Base-by-base conservation (phyloP, 768 basidiomycete species). In the Podaxis carcinomalis region DNA sequence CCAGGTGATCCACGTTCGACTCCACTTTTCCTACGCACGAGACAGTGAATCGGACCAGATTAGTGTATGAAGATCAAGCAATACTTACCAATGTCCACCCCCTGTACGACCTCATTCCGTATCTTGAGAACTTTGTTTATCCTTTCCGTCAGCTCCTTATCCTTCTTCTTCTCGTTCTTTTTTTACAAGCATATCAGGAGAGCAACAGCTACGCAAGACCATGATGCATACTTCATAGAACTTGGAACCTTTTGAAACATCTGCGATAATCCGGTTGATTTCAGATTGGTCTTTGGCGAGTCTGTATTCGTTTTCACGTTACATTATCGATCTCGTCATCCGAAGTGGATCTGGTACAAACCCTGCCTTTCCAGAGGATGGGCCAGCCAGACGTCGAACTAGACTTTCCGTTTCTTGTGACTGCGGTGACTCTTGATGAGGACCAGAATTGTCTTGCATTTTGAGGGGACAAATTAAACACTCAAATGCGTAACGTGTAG, bases 201-300 rank as follows among this genome's bases (percentile, higher is more conserved):
- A 25, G 14, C 10, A 36, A 32, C 39, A 25, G 37, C 14, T 46
- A 32, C 27, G 4, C 25, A 44, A 23, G 3, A 11, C 23, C 19
- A n/a, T 51, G 52, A 57, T 5, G 64, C 78, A 68, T 70, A 84
- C 89, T 77, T 93, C 86, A 70, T 92, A 95, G 73, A 90, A 98
- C 74, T 93, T 94, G 27, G 93, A 95, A 3, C 95, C 95, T 69
- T 92, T 94, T 5, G 92, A 94, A 16, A 86, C 93, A 56, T 96
- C 92, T 1, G 92, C 90, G 55, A 96, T 97, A 58, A 94, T 83
- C 16, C 83, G 85, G 66, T 95, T 95, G 49, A 96, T 90, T 68
- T 93, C 93, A 35, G 83, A 80, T 68, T 93, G 90, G 66, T 92
- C 90, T 63, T 83, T 83, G 6, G 88, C 81, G 61, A 92, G 81